phyloP scores from a whole-genome alignment of 257 asterid genomes.

The Solanum habrochaites region DNA sequence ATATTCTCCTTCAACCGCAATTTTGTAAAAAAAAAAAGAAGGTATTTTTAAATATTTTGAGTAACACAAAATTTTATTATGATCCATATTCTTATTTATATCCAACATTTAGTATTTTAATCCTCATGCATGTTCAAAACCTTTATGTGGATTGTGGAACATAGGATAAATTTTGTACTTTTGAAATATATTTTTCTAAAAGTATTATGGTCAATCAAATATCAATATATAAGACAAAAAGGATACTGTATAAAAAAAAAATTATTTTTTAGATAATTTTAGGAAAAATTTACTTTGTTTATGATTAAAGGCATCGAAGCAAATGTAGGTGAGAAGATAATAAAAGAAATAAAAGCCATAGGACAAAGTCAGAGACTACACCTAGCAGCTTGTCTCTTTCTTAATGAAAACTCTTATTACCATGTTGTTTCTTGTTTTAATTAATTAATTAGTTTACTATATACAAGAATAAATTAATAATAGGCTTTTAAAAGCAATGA shows the following conservation, averaged over 20 bases:
- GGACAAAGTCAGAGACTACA: constrained; percentile 1
- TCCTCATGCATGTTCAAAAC: neutral
- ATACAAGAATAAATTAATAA: neutral
- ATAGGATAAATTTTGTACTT: neutral
- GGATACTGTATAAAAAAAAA: neutral
- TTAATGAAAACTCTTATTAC: neutral
- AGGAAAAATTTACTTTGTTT: constrained; percentile 4
- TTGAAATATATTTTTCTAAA: neutral
- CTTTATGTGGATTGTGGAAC: neutral
- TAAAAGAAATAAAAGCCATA: neutral
- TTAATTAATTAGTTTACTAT: neutral
- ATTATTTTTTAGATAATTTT: constrained; percentile 7
- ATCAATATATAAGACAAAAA: neutral
- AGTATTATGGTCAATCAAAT: neutral
- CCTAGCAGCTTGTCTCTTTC: neutral
- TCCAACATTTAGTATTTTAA: neutral
- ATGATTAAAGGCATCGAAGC: constrained; percentile 13
- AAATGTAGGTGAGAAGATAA: neutral
- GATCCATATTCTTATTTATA: neutral
- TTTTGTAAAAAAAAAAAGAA: too few species aligned
- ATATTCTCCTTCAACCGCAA: neutral
- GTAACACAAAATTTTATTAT: neutral
- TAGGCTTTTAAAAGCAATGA: neutral
- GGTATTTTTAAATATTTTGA: neutral
- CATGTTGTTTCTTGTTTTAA: neutral